phyloP scores from a whole-genome alignment of 495 filamentous ascomycete species.

The Stereocaulon alpinum region DNA sequence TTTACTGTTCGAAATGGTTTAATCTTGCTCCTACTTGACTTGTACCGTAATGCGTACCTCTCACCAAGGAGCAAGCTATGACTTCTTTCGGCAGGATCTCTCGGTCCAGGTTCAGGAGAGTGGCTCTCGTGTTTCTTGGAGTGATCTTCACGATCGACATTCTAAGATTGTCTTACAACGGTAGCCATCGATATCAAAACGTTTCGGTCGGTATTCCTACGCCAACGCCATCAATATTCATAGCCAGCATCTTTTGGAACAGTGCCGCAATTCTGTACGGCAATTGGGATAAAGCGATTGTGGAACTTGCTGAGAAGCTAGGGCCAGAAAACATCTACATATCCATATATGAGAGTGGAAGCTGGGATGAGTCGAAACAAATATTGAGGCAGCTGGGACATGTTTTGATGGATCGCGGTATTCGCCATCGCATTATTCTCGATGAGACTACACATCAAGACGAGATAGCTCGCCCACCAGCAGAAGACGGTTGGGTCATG shows the following conservation, averaged over 20 bases:
- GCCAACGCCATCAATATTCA: constrained; percentile 37
- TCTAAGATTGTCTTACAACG: not conserved
- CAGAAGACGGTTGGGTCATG: constrained; percentile 44
- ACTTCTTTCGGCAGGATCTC: not conserved
- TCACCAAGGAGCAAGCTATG: not conserved
- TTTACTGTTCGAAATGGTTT: not conserved
- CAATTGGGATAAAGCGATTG: constrained; percentile 50
- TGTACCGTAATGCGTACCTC: not conserved
- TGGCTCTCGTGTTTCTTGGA: not conserved
- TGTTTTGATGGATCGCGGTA: constrained; percentile 40
- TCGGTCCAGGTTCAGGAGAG: not conserved
- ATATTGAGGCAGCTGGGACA: constrained; percentile 50
- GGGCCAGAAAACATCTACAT: constrained; percentile 59
- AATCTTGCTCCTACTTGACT: not conserved
- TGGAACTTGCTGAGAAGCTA: constrained; percentile 43
- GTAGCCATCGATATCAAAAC: not conserved
- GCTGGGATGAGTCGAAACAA: constrained; percentile 58
- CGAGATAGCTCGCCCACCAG: constrained; percentile 27
- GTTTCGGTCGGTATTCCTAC: not conserved
- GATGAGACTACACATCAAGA: constrained; percentile 45
- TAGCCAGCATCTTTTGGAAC: constrained; percentile 61
- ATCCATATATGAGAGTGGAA: constrained; percentile 59
- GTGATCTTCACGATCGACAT: not conserved
- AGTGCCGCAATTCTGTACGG: constrained; percentile 49
- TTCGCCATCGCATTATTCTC: constrained; percentile 44